These are phyloP conservation scores for Solanum megistacrolobum DNA, from an alignment of 257 asterid species.

Conservation along the genomic window DNA sequence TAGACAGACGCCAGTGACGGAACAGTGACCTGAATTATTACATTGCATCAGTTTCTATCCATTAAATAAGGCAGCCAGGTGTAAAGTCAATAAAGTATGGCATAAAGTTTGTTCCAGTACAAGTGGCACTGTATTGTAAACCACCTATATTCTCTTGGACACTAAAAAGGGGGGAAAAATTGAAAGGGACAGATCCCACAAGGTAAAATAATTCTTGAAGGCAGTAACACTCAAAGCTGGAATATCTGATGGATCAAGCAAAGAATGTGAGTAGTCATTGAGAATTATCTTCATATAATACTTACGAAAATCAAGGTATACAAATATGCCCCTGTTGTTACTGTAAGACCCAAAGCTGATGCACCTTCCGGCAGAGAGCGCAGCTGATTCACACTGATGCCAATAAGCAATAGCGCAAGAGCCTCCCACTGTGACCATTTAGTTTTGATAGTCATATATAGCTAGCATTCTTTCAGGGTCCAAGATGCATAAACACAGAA, in stretches of 20 bases:
- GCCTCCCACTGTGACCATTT: slow-evolving; percentile 84
- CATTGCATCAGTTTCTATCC: background rate
- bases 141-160: background rate
- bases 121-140: background rate
- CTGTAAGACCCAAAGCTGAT: slow-evolving; percentile 76
- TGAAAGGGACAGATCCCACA: background rate
- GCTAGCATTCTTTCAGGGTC: background rate
- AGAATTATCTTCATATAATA: slow-evolving; percentile 6
- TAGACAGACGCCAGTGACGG: slow-evolving; percentile 98
- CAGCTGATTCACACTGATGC: slow-evolving; percentile 88
- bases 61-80: background rate
- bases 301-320: slow-evolving; percentile 92
- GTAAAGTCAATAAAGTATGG: background rate
- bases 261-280: background rate
- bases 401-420: slow-evolving; percentile 94
- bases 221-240: background rate
- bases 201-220: background rate
- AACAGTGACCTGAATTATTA: slow-evolving; percentile 70
- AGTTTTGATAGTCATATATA: background rate
- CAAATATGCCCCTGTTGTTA: slow-evolving; percentile 72
- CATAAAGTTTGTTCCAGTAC: background rate
- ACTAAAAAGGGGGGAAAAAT: background rate
- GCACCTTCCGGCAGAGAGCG: slow-evolving; percentile 77
- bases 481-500: background rate
- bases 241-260: background rate